These are phyloP conservation scores for Colletotrichum sp. DNA, from an alignment of 2,329 filamentous ascomycete genomes.

Conservation along the genomic window DNA sequence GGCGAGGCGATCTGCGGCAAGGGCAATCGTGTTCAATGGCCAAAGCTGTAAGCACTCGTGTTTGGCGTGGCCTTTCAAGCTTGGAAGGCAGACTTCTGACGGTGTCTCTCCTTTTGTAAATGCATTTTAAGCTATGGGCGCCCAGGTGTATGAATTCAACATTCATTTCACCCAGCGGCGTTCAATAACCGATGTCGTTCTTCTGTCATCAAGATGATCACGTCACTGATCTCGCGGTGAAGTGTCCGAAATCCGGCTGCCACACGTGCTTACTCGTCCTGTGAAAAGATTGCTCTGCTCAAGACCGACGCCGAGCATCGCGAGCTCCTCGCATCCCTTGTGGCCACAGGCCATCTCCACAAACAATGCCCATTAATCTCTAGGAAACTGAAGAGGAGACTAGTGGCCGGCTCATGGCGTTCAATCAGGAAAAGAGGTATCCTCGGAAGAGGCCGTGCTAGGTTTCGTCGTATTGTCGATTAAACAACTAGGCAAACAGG, in stretches of 20 bases:
- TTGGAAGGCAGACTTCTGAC: accelerated
- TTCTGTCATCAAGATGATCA: accelerated
- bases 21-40: neutral
- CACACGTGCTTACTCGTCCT: neutral
- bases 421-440: accelerated
- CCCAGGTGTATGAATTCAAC: neutral
- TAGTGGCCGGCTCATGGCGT: accelerated
- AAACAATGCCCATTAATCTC: neutral
- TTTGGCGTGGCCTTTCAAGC: neutral
- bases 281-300: neutral
- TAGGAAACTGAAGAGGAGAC: neutral
- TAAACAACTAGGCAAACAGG: accelerated
- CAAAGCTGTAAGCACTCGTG: neutral
- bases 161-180: neutral
- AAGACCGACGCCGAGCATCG: neutral
- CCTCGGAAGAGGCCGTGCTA: neutral
- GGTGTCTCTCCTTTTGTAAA: neutral
- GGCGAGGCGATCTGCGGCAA: neutral
- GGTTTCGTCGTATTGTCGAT: neutral
- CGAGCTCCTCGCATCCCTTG: neutral
- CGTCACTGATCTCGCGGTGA: neutral
- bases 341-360: neutral
- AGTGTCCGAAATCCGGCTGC: accelerated
- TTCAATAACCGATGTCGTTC: accelerated
- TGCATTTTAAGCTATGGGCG: neutral